Base-by-base conservation (phyloP, 306 rosid species). In the Lathyrus sativus region DNA sequence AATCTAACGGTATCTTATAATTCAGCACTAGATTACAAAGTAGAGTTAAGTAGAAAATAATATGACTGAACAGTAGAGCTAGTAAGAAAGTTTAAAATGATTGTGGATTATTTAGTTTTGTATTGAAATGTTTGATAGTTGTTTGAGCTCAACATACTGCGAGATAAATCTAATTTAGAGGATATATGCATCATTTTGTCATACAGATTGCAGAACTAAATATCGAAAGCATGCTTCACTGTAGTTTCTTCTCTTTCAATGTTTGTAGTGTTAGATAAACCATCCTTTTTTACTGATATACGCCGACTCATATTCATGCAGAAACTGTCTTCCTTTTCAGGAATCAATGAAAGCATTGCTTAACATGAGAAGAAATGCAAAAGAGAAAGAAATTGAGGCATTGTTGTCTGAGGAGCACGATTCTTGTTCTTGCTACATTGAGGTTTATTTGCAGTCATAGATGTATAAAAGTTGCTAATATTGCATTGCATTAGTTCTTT, bases 311-410 rank as follows among this genome's bases (percentile, higher is more conserved):
- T 69, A 50, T 76, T 68, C 64, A 76, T 54, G 18, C n/a, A 56
- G 38, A 48, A 67, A 82, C 43, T 77, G 42, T 70, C 65, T 76
- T 64, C 62, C 49, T 62, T 80, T 73, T 65, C 91, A 93, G 99
- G 97, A 90, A 76, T 80, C 89, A 10, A 24, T 84, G 83, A 82
- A 78, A 49, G 90, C 89, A 14, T 76, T 93, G 76, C 85, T 85
- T 13, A 62, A 55, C 41, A 88, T 93, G 99, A 86, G 96, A 76
- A 86, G 80, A 81, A 64, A 72, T 45, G 86, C 90, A 71, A 88
- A 88, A 75, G 96, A 86, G 79, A 93, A 88, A 61, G 99, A 93
- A 85, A 89, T 85, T 62, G 89, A 90, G 83, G 99, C 99, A 66
- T 72, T 93, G 86, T 85, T 93, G 67, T 11, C 96, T 13, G 95